phyloP scores from a whole-genome alignment of 208 protist genomes.

The Acanthamoeba triangularis region DNA sequence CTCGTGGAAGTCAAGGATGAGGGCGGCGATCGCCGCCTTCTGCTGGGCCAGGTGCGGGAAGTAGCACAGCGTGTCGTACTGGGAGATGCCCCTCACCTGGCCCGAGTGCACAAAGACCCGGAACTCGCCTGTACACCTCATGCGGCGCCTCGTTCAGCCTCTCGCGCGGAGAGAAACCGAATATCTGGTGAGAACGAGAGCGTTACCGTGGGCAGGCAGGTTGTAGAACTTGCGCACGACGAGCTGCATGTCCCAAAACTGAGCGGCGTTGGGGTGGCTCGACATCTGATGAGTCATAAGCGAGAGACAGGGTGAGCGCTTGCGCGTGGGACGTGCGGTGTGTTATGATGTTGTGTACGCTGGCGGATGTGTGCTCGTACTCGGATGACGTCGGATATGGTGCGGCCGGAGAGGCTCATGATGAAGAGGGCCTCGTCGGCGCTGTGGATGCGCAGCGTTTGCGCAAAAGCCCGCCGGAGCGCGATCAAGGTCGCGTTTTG shows the following conservation, averaged over 20 bases:
- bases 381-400: background rate
- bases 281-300: background rate
- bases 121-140: slow-evolving; percentile 41
- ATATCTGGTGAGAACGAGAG: too few relatives aligned
- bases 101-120: background rate
- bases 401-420: slow-evolving; percentile 13
- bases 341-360: background rate
- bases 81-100: background rate
- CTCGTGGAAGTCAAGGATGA: background rate
- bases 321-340: too few relatives aligned
- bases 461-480: background rate
- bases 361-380: background rate
- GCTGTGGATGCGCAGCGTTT: background rate
- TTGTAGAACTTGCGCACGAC: background rate
- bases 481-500: background rate
- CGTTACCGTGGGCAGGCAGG: background rate
- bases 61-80: slow-evolving; percentile 43
- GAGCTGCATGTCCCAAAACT: slow-evolving; percentile 24
- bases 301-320: background rate
- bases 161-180: background rate
- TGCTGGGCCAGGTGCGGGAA: background rate
- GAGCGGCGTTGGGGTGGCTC: background rate
- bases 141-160: background rate
- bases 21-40: background rate
- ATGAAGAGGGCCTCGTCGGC: background rate